Percentiles rank a stretch among this genome's conserved stretches.
These are phyloP conservation scores for Penicillium sp. DNA, from an alignment of 2,329 filamentous ascomycete genomes.

Conservation along the genomic window DNA sequence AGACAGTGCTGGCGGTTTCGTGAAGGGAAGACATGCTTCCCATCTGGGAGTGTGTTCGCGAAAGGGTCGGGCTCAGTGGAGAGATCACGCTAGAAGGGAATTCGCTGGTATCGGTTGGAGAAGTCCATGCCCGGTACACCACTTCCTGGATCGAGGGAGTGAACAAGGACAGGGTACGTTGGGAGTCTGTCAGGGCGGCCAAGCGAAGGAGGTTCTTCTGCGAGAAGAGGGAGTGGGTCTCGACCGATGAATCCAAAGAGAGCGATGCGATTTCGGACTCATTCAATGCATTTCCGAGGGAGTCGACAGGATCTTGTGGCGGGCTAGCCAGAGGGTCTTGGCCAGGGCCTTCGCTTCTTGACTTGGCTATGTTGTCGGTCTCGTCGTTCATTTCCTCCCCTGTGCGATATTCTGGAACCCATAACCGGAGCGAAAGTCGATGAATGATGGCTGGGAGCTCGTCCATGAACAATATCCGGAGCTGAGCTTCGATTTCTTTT, in stretches of 20 bases:
- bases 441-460: constrained; percentile 96
- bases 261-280: constrained; percentile 72
- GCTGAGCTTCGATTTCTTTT: constrained; percentile 88
- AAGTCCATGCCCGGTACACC: constrained; percentile 89
- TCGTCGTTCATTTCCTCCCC: constrained; percentile 59
- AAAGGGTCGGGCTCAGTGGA: constrained; percentile 51
- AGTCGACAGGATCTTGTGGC: constrained; percentile 77
- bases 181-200: constrained; percentile 78
- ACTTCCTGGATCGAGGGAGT: constrained; percentile 87
- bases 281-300: constrained; percentile 73
- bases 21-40: constrained; percentile 67
- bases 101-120: constrained; percentile 69
- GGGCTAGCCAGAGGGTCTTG: constrained; percentile 80
- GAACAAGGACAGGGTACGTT: constrained; percentile 85
- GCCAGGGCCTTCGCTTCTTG: constrained; percentile 56
- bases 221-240: constrained; percentile 87
- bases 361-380: constrained; percentile 47
- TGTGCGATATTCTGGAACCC: constrained; percentile 80
- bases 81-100: constrained; percentile 39
- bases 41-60: constrained; percentile 62
- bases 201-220: constrained; percentile 88
- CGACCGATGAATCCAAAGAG: constrained; percentile 73
- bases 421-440: constrained; percentile 79
- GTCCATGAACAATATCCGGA: constrained; percentile 95
- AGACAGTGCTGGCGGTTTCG: constrained; percentile 66